Evolutionary conservation across 331 rosid species (phyloP).

Genomic region (Cydonia oblonga): DNA sequence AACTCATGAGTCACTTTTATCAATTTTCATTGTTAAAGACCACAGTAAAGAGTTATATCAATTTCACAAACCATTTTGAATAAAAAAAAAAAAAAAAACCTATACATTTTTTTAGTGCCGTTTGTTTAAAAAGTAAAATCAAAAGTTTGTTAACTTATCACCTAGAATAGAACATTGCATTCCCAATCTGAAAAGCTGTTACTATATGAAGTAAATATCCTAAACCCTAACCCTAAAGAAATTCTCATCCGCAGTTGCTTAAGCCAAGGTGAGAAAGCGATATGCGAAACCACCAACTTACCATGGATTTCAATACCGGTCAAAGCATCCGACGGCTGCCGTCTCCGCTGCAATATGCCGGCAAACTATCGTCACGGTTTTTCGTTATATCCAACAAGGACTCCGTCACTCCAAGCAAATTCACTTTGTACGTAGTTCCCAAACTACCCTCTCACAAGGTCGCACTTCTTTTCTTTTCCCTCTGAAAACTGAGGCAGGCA

Average conservation of each 20-base stretch:
- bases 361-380: neutral
- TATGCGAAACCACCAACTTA: neutral
- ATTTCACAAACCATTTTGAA: too few species aligned
- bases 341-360: neutral
- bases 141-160: neutral
- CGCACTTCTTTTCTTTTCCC: neutral
- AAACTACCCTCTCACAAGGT: neutral
- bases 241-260: too few species aligned
- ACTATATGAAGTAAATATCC: neutral
- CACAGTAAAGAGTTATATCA: too few species aligned
- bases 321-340: neutral
- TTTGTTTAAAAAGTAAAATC: neutral
- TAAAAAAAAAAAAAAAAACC: too few species aligned
- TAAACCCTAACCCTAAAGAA: neutral
- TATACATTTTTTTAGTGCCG: neutral
- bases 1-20: too few species aligned
- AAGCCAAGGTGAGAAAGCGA: neutral
- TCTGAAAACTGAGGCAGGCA: neutral
- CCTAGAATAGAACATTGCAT: neutral
- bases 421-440: neutral
- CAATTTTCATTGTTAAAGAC: too few species aligned
- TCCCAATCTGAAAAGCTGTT: too few species aligned
- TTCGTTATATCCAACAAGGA: neutral
- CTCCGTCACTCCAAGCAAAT: neutral
- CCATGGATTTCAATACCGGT: neutral